Evolutionary conservation across 441 rosid genomes (phyloP).

Genomic region (Omphalea diandra): DNA sequence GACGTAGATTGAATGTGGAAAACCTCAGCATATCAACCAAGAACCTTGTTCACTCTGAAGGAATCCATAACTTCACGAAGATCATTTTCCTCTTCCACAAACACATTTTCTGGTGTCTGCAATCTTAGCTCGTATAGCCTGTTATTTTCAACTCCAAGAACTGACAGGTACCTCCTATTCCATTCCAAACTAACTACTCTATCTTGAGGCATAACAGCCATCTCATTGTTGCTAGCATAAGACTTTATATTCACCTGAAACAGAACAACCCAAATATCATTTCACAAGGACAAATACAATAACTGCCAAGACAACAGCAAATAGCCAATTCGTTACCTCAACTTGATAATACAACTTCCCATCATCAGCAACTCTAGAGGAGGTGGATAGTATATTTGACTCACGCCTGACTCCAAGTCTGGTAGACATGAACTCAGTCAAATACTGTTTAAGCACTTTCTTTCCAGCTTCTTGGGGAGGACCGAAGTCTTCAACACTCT

Average conservation of each 20-base stretch:
- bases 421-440: slow-evolving; percentile 97
- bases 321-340: slow-evolving; percentile 64
- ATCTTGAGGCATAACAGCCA: slow-evolving; percentile 90
- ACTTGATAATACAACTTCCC: slow-evolving; percentile 88
- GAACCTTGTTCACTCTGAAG: slow-evolving; percentile 74
- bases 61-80: slow-evolving; percentile 84
- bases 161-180: slow-evolving; percentile 81
- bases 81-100: slow-evolving; percentile 74
- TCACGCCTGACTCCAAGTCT: slow-evolving; percentile 86
- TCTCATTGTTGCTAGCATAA: slow-evolving; percentile 81
- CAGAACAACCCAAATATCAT: neutral
- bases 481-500: slow-evolving; percentile 80
- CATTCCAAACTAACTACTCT: slow-evolving; percentile 82
- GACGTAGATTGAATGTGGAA: neutral
- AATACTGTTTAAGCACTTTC: slow-evolving; percentile 72
- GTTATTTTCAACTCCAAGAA: slow-evolving; percentile 89
- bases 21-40: slow-evolving; percentile 30
- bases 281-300: neutral
- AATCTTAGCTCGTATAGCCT: slow-evolving; percentile 74
- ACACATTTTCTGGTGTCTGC: slow-evolving; percentile 88
- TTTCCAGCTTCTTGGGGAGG: slow-evolving; percentile 79
- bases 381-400: slow-evolving; percentile 58
- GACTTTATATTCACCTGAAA: slow-evolving; percentile 95
- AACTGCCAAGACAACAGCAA: neutral
- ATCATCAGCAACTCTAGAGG: slow-evolving; percentile 83